These are phyloP conservation scores for Zizania latifolia DNA, from an alignment of 176 grass and related monocot genomes.

Conservation along the genomic window DNA sequence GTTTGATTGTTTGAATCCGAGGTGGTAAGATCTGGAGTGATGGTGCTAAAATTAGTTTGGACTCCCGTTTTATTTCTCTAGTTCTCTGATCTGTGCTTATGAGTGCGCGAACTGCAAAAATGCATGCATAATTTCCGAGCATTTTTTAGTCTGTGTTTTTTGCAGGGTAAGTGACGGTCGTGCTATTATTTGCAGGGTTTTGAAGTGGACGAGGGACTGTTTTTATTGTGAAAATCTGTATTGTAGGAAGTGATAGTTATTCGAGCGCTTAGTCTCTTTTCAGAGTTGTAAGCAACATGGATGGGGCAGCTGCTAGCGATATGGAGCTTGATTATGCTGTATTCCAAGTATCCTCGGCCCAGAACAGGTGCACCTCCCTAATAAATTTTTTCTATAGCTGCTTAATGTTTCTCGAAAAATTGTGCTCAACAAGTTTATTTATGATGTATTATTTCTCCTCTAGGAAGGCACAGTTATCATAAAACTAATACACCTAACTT, in stretches of 20 bases:
- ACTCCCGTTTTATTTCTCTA: not conserved
- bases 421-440: not conserved
- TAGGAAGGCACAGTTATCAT: no score
- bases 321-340: constrained; percentile 69
- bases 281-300: constrained; percentile 41
- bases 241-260: not conserved
- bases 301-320: constrained; percentile 26
- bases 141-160: not conserved
- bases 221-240: constrained; percentile 3
- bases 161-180: not conserved
- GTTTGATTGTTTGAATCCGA: constrained; percentile 11
- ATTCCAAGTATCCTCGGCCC: constrained; percentile 49
- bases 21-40: constrained; percentile 32
- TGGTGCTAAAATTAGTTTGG: not conserved
- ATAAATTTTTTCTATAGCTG: not conserved
- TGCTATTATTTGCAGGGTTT: constrained; percentile 28
- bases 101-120: not conserved
- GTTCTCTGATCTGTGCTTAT: not conserved
- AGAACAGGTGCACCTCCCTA: constrained; percentile 57
- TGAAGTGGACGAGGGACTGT: constrained; percentile 21
- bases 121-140: not conserved
- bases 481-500: no score
- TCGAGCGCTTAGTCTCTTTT: not conserved
- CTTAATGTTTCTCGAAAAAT: not conserved
- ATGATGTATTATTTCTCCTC: not conserved